Base-by-base conservation (phyloP, 148 eudicot species). In the Beta vulgaris region DNA sequence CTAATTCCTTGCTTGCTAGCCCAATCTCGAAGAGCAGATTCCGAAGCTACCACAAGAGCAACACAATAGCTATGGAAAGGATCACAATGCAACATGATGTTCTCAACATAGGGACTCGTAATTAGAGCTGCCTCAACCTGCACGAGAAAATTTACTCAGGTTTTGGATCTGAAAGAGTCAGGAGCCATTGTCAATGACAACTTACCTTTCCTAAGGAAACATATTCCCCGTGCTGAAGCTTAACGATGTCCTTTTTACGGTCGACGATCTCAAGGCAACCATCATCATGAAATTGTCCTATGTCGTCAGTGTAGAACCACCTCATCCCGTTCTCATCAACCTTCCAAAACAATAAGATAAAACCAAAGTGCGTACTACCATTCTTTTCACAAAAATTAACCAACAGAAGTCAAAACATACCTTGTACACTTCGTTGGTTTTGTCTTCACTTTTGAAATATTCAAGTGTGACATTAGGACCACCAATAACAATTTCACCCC, bases 191-290 rank as follows among this genome's bases (percentile, higher is more conserved):
- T 14, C 19, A 42, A 31, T 23, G 42, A 43, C 31, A 43, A 4
- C n/a, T n/a, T 87, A 89, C 98, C 97, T 93, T 93, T 66, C 98
- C 98, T 65, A 91, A 81, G 68, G 98, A 93, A 74, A 93, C 87
- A 66, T 93, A 93, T 79, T 93, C 97, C 68, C 97, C 98, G 62
- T 89, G 93, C 82, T 91, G 94, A 80, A 91, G 97, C 79, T 93
- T 93, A 68, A 93, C 97, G 37, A 93, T 93, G 61, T 93, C 98
- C 84, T 93, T 93, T 74, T 90, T 93, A 48, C 98, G 97, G 69
- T 93, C 98, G 73, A 90, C 84, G 72, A 93, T 93, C 86, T 93
- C 97, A 71, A 93, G 94, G 84, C 98, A 91, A 71, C 98, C 98
- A 85, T 93, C 98, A 35, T 34, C 83, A 81, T 93, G 98, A 76